Conservation (phyloP, 2,329 filamentous ascomycete genomes). For the Lecanicillium sp. region DNA sequence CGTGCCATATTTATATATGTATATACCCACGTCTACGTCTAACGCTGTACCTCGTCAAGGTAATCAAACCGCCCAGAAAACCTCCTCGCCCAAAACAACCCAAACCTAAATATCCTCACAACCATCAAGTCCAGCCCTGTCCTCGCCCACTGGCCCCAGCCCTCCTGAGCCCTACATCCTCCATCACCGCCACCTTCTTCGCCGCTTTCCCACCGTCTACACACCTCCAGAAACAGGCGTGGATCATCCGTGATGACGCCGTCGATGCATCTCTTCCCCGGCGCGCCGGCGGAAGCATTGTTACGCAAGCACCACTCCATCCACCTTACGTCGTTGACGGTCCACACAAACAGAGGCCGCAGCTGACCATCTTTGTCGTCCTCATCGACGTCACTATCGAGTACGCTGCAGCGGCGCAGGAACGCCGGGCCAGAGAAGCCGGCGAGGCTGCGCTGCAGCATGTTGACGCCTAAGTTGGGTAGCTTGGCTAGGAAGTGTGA, state of each 20-base stretch:
- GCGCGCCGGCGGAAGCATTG: conserved; percentile 21
- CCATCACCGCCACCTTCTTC: conserved; percentile 19
- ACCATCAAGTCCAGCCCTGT: too few relatives aligned
- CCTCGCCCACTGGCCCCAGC: conserved; percentile 9
- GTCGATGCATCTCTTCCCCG: conserved; percentile 42
- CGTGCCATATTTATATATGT: too few relatives aligned
- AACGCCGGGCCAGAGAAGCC: conserved; percentile 61
- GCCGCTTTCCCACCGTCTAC: conserved; percentile 29
- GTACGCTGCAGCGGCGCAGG: too few relatives aligned
- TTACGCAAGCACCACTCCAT: conserved; percentile 72
- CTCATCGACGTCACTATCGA: too few relatives aligned
- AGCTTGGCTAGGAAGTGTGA: conserved; percentile 54
- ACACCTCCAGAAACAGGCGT: conserved; percentile 56
- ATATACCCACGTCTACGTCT: too few relatives aligned
- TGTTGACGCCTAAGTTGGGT: conserved; percentile 69
- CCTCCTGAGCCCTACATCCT: conserved; percentile 2
- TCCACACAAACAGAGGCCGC: conserved; percentile 71
- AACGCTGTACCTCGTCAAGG: too few relatives aligned
- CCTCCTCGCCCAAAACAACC: too few relatives aligned
- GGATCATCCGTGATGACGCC: conserved; percentile 86
- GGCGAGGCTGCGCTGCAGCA: conserved; percentile 61
- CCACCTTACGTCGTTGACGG: conserved; percentile 67
- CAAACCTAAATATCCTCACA: too few relatives aligned
- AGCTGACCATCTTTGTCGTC: conserved; percentile 33
- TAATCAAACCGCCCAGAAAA: too few relatives aligned